Evolutionary conservation across 495 filamentous ascomycete species (phyloP).

Genomic region (Podospora australis): DNA sequence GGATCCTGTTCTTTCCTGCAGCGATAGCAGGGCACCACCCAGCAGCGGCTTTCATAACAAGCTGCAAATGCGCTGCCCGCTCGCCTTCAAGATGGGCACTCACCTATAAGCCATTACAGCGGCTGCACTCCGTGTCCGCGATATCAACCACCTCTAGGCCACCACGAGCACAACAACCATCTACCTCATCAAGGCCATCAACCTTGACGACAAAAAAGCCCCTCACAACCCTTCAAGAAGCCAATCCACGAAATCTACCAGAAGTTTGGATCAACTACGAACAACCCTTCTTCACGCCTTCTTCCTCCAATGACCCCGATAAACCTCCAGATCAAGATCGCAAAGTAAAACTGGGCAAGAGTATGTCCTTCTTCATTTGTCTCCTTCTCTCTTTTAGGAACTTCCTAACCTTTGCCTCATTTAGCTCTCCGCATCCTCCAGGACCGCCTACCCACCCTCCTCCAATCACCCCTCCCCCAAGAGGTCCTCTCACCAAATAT

Average conservation of each 20-base stretch:
- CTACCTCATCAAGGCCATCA: background rate
- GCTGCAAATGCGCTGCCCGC: too few relatives aligned
- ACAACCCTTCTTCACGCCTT: background rate
- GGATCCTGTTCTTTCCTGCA: too few relatives aligned
- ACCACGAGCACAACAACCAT: background rate
- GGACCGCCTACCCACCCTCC: conserved; percentile 75
- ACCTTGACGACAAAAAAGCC: background rate
- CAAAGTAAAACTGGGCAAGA: conserved; percentile 84
- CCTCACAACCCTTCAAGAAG: background rate
- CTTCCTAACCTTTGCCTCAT: background rate
- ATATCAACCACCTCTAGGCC: background rate
- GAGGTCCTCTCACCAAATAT: conserved; percentile 85
- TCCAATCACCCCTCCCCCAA: conserved; percentile 75
- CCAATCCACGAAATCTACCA: background rate
- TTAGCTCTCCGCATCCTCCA: conserved; percentile 81
- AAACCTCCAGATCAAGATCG: conserved; percentile 59
- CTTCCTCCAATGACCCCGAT: conserved; percentile 8
- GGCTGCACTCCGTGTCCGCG: too few relatives aligned
- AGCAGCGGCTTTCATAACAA: too few relatives aligned
- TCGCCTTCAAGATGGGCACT: too few relatives aligned
- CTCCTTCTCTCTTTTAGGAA: background rate
- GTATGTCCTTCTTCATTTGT: conserved; percentile 41
- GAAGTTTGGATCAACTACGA: conserved; percentile 6
- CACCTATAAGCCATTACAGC: too few relatives aligned
- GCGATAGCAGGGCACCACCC: too few relatives aligned